Base-by-base conservation (phyloP, 2,329 filamentous ascomycete species). In the Nakataea oryzae region DNA sequence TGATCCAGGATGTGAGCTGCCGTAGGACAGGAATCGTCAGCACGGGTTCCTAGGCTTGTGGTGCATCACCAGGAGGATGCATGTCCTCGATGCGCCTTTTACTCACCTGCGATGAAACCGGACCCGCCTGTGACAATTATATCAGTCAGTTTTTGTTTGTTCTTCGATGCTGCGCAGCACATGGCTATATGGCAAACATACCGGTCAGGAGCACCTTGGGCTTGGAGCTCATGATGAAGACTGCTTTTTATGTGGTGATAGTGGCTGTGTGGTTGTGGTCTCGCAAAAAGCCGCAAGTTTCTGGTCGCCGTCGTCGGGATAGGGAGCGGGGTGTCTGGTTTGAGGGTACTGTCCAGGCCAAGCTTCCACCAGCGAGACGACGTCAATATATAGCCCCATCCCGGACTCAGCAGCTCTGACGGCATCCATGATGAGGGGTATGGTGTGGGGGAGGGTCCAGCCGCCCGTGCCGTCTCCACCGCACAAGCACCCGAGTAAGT, bases 1-100 rank as follows among this genome's bases (percentile, higher is more conserved):
- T 80, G 76, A 60, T 84, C 77, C 55, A 85, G 76, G 64, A 82
- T 77, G 69, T 85, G 82, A 60, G 81, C 81, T 82, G 63, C 34
- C 6, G 21, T 2, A n/a, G 57, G 54, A 28, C 11, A 3, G 27
- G 14, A 28, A 13, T 29, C 14, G 47, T 54, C n/a, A 47, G 32
- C 32, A 27, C 59, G 66, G 61, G 63, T 60, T 58, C 34, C 59
- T 27, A 55, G n/a, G n/a, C n/a, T n/a, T n/a, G n/a, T n/a, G n/a
- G 14, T 41, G 14, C 34, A 41, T 41, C 34, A 41, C n/a, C n/a
- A 47, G 14, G 54, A 11, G 24, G 58, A 17, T 21, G n/a, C 47
- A n/a, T 9, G 12, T 7, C 17, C 57, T 41, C 57, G n/a, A 41
- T 26, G 3, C 7, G 32, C 3, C 13, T 60, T 26, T 34, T 54